Evolutionary conservation across 805 yeast species (phyloP).

Genomic region (Candida ficus): DNA sequence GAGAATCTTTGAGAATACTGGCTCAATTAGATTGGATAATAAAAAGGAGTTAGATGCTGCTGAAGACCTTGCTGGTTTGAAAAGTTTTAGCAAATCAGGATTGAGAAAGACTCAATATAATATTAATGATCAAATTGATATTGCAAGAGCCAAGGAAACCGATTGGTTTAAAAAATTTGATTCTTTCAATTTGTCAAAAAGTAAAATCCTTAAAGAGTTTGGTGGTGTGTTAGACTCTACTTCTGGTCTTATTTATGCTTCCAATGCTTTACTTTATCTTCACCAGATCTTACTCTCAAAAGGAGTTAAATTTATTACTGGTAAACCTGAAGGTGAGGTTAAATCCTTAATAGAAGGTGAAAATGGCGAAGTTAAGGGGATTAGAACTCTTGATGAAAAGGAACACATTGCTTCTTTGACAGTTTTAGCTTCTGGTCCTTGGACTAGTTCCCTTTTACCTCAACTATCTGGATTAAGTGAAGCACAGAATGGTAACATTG

Average conservation of each 20-base stretch:
- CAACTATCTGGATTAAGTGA: constrained; percentile 31
- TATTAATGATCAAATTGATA: constrained; percentile 23
- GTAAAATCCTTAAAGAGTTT: constrained; percentile 16
- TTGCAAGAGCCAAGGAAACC: constrained; percentile 26
- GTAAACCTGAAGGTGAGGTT: constrained; percentile 27
- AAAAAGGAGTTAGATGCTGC: too few species aligned
- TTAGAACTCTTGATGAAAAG: constrained; percentile 25
- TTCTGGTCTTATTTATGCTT: constrained; percentile 30
- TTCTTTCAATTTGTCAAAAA: background rate
- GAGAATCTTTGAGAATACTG: constrained; percentile 14
- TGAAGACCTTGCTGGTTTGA: constrained; percentile 21
- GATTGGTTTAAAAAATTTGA: constrained; percentile 24
- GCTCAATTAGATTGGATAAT: constrained; percentile 12
- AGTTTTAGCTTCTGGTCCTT: constrained; percentile 21
- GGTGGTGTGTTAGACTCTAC: constrained; percentile 27
- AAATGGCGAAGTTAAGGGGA: constrained; percentile 14
- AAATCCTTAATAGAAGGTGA: constrained; percentile 19
- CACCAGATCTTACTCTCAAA: constrained; percentile 15
- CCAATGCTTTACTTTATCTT: constrained; percentile 26
- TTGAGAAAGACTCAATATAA: constrained; percentile 26
- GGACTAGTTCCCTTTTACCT: constrained; percentile 19
- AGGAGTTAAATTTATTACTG: constrained; percentile 32
- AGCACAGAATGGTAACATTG: constrained; percentile 34
- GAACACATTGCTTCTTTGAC: constrained; percentile 16
- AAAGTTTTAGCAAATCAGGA: constrained; percentile 24